A percentile compares a stretch with the other conserved stretches of the same genome.
phyloP scores from a whole-genome alignment of 805 yeast genomes.

The Sugiyamaella qingdaonensis region DNA sequence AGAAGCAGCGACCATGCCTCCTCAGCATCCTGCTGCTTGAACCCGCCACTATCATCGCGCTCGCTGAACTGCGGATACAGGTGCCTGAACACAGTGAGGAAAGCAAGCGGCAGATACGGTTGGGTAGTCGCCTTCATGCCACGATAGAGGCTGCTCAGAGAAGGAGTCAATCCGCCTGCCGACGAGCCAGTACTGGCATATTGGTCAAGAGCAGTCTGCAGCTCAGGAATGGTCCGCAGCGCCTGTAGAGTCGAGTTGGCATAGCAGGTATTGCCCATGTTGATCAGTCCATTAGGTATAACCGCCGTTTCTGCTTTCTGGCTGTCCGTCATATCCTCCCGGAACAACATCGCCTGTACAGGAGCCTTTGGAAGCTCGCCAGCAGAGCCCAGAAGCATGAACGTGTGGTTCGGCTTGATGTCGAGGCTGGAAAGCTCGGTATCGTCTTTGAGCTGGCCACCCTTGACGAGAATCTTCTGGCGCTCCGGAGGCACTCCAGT shows the following conservation, averaged over 20 bases:
- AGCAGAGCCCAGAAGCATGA: constrained; percentile 93
- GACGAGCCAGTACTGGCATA: constrained; percentile 22
- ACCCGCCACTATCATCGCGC: constrained; percentile 56
- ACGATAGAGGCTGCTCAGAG: constrained; percentile 30
- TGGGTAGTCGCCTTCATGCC: constrained; percentile 32
- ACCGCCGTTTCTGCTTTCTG: constrained; percentile 37
- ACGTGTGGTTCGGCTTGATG: constrained; percentile 58
- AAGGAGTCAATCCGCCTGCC: constrained; percentile 17
- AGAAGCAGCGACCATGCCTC: constrained; percentile 85
- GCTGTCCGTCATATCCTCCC: constrained; percentile 61
- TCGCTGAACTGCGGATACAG: constrained; percentile 88
- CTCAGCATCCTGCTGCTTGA: constrained; percentile 97
- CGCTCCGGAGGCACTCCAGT: constrained; percentile 85
- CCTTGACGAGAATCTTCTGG: constrained; percentile 84
- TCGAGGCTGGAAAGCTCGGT: constrained; percentile 47
- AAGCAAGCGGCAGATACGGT: constrained; percentile 63
- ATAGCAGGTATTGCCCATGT: constrained; percentile 76
- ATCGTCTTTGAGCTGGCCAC: constrained; percentile 81
- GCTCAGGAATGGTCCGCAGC: constrained; percentile 45
- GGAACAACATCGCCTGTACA: constrained; percentile 50
- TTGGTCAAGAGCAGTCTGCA: constrained; percentile 43
- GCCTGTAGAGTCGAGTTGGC: constrained; percentile 67
- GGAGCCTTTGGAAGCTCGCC: constrained; percentile 51
- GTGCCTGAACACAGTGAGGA: constrained; percentile 52
- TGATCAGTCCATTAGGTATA: constrained; percentile 60